These are phyloP conservation scores for Phoma herbarum DNA, from an alignment of 2,329 filamentous ascomycete species.

Conservation along the genomic window DNA sequence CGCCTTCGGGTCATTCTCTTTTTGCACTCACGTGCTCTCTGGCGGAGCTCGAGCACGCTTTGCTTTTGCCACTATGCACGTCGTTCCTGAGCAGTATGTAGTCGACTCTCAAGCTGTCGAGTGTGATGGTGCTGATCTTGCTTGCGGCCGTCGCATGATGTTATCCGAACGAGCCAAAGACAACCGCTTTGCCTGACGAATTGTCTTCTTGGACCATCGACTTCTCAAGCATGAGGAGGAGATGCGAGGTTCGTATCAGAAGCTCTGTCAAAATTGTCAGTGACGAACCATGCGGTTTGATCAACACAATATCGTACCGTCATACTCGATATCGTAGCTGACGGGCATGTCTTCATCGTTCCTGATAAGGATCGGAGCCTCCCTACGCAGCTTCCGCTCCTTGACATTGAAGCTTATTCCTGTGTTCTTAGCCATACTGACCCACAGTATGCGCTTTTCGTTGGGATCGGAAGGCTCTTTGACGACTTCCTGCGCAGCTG, in stretches of 20 bases:
- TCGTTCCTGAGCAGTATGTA: background rate
- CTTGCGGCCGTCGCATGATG: slow-evolving; percentile 4
- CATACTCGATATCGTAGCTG: slow-evolving; percentile 74
- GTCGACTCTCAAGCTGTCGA: no score
- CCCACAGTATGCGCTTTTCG: slow-evolving; percentile 68
- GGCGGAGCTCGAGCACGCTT: background rate
- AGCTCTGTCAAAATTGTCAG: slow-evolving; percentile 32
- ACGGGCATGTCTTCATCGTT: slow-evolving; percentile 72
- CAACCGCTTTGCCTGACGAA: slow-evolving; percentile 71
- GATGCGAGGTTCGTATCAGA: slow-evolving; percentile 44
- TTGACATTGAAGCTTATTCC: slow-evolving; percentile 74
- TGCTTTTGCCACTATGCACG: slow-evolving; percentile 8
- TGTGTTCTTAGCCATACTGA: slow-evolving; percentile 68
- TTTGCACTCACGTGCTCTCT: slow-evolving; percentile 22
- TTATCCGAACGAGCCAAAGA: slow-evolving; percentile 64
- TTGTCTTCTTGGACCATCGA: slow-evolving; percentile 68
- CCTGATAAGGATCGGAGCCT: slow-evolving; percentile 64
- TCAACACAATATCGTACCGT: slow-evolving; percentile 63
- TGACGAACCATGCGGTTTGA: background rate
- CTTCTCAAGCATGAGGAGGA: slow-evolving; percentile 65
- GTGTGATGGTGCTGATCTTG: slow-evolving; percentile 2
- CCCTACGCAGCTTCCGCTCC: slow-evolving; percentile 57
- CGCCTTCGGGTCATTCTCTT: slow-evolving; percentile 35
- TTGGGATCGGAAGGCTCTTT: slow-evolving; percentile 22
- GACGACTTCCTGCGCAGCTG: slow-evolving; percentile 21